phyloP scores from a whole-genome alignment of 306 rosid genomes.

The Cucurbita maxima region DNA sequence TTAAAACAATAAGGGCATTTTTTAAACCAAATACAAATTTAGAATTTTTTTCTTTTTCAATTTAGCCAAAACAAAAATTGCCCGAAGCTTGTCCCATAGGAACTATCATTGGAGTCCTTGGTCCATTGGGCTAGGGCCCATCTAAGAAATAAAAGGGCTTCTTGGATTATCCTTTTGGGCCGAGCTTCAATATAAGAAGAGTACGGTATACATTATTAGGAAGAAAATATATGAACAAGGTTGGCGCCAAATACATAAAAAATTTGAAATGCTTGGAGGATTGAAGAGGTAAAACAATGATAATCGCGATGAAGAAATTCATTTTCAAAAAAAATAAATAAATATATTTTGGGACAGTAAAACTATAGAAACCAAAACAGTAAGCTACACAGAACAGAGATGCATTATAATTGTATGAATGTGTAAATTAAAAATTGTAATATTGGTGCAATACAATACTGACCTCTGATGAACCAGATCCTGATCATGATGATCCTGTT shows the following conservation, averaged over 20 bases:
- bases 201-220: not conserved
- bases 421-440: too few relatives aligned
- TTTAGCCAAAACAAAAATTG: too few relatives aligned
- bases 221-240: not conserved
- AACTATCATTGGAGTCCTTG: not conserved
- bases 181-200: not conserved
- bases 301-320: not conserved
- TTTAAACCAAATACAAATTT: too few relatives aligned
- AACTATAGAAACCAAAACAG: too few relatives aligned
- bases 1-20: too few relatives aligned
- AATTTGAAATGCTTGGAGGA: not conserved
- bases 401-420: too few relatives aligned
- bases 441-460: not conserved
- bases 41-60: too few relatives aligned
- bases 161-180: not conserved
- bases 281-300: not conserved
- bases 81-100: not conserved
- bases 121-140: not conserved
- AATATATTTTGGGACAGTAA: not conserved
- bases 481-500: conserved; percentile 6
- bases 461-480: conserved; percentile 32
- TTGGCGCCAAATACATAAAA: not conserved
- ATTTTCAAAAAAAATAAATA: not conserved
- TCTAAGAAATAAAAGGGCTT: not conserved
- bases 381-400: too few relatives aligned